phyloP scores from a whole-genome alignment of 352 stramenopile genomes.

The Globisporangium orthogonon region DNA sequence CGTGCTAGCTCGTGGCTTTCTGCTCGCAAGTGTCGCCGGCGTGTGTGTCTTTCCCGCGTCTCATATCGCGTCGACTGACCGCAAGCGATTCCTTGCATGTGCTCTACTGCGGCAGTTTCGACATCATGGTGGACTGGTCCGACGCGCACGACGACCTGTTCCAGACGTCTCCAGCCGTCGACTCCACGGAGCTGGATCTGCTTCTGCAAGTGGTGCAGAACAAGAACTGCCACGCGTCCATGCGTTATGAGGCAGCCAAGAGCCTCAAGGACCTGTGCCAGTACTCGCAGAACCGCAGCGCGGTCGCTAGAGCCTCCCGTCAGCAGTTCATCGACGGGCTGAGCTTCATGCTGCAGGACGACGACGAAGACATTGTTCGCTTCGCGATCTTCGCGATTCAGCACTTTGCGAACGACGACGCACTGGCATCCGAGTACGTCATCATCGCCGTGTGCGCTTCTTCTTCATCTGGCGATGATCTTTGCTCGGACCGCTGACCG shows the following conservation, averaged over 20 bases:
- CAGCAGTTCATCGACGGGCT: conserved; percentile 47
- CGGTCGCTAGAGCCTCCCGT: conserved; percentile 31
- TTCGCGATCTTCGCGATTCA: conserved; percentile 72
- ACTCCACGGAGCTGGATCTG: conserved; percentile 46
- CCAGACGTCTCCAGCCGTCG: conserved; percentile 26
- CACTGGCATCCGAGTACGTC: conserved; percentile 38
- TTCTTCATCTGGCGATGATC: background rate
- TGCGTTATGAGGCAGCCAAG: conserved; percentile 62
- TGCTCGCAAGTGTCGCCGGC: conserved; percentile 17
- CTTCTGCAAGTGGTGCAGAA: conserved; percentile 55
- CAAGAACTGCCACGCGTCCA: conserved; percentile 34
- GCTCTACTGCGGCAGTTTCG: conserved; percentile 30
- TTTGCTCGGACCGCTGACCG: background rate
- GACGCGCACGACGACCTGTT: conserved; percentile 37
- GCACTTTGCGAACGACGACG: conserved; percentile 53
- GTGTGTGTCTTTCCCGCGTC: conserved; percentile 3
- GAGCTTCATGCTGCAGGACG: conserved; percentile 57
- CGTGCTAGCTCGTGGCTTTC: conserved; percentile 3
- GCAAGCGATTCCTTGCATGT: conserved; percentile 4
- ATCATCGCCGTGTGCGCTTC: background rate
- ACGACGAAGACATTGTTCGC: conserved; percentile 68
- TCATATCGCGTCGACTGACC: conserved; percentile 1
- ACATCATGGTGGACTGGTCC: conserved; percentile 62
- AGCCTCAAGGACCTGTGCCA: conserved; percentile 72
- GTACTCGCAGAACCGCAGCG: conserved; percentile 39